Conservation (phyloP, 768 basidiomycete species). For the Suillus weaverae region DNA sequence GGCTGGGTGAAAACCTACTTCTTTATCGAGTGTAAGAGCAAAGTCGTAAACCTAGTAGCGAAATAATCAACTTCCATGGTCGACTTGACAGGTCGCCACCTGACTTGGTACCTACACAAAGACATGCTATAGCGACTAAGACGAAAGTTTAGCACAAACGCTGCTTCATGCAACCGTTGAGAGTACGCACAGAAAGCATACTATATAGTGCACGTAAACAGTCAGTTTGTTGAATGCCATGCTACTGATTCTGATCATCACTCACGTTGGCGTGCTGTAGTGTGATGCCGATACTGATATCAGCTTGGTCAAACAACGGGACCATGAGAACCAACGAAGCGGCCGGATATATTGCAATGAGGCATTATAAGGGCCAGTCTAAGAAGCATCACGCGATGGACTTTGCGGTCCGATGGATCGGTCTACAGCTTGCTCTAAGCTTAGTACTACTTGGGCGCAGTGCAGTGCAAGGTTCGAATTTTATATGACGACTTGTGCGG, state of each 20-base stretch:
- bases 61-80: background rate
- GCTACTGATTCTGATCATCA: background rate
- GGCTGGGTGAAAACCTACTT: background rate
- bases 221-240: background rate
- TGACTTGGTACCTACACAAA: background rate
- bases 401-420: background rate
- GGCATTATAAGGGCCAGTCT: background rate
- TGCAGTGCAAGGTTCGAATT: background rate
- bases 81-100: no score
- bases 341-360: background rate
- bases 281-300: background rate
- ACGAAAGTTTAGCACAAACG: background rate
- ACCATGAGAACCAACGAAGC: background rate
- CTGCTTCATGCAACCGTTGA: background rate
- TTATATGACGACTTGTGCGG: no score
- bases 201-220: background rate
- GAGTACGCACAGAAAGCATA: background rate
- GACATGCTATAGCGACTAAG: background rate
- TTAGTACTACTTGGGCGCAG: background rate
- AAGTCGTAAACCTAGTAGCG: background rate
- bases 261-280: background rate
- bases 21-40: background rate
- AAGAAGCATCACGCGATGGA: background rate
- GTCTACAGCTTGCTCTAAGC: background rate
- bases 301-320: background rate